A percentile compares a stretch with the other conserved stretches of the same genome.
These are phyloP conservation scores for Olyra latifolia DNA, from an alignment of 176 grass and related monocot species.

Conservation along the genomic window DNA sequence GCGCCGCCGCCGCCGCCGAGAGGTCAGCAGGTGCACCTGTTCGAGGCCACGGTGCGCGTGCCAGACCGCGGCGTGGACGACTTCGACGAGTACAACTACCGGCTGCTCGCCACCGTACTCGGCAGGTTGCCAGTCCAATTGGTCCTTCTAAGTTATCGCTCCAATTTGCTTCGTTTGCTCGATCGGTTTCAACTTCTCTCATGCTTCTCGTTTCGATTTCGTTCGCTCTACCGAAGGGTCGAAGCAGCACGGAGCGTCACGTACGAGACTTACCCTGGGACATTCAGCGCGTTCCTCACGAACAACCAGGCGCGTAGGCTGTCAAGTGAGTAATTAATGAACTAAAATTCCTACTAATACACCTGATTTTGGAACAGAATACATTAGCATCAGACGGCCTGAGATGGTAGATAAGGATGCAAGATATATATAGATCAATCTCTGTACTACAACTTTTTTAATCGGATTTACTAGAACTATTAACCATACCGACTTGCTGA, in stretches of 20 bases:
- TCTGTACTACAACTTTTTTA: too few relatives aligned
- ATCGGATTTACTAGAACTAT: too few relatives aligned
- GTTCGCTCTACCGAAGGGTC: neutral
- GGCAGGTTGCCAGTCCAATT: slow-evolving; percentile 17
- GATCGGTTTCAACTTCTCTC: neutral
- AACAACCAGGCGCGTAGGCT: slow-evolving; percentile 47
- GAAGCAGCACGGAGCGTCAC: slow-evolving; percentile 41
- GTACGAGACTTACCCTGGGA: slow-evolving; percentile 23
- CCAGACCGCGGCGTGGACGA: neutral
- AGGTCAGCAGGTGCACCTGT: slow-evolving; percentile 36
- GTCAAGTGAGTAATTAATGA: slow-evolving; percentile 25
- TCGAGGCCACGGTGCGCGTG: slow-evolving; percentile 34
- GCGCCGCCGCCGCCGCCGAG: neutral
- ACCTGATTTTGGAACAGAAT: neutral
- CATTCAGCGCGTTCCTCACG: slow-evolving; percentile 43
- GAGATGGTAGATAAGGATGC: neutral
- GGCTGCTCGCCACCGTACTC: slow-evolving; percentile 34
- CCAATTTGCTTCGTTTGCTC: neutral
- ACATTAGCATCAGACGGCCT: neutral
- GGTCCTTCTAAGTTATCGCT: neutral
- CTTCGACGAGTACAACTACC: slow-evolving; percentile 39
- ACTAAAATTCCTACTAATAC: neutral
- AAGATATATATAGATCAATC: neutral
- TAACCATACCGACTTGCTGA: neutral
- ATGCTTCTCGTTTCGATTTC: neutral